These are phyloP conservation scores for Jatropha podagrica DNA, from an alignment of 441 rosid species.

Conservation along the genomic window DNA sequence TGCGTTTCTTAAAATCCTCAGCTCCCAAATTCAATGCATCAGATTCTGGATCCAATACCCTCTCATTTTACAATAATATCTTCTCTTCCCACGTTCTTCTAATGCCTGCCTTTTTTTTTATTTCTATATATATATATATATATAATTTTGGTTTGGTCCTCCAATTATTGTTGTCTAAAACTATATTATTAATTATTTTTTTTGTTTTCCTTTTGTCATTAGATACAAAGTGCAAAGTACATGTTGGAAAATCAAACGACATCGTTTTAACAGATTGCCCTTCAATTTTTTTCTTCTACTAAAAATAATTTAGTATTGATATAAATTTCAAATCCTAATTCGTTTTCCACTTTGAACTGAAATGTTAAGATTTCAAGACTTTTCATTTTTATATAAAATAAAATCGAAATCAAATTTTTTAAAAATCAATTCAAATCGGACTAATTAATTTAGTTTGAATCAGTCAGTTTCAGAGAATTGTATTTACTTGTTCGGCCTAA, in stretches of 20 bases:
- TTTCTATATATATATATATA: neutral
- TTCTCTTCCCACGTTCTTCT: slow-evolving; percentile 20
- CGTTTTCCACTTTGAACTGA: too few species aligned
- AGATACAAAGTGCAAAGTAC: neutral
- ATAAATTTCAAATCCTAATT: too few species aligned
- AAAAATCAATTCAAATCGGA: too few species aligned
- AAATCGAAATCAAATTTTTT: too few species aligned
- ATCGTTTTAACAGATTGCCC: slow-evolving; percentile 10
- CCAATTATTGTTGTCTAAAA: slow-evolving; percentile 25
- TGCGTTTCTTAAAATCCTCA: neutral
- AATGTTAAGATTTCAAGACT: too few species aligned
- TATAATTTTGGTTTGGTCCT: neutral
- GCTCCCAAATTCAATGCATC: slow-evolving; percentile 33
- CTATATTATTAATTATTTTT: neutral
- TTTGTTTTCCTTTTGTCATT: neutral
- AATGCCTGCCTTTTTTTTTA: neutral
- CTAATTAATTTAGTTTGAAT: too few species aligned
- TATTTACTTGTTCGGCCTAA: too few species aligned
- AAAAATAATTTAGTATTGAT: too few species aligned
- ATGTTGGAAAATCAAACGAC: slow-evolving; percentile 11
- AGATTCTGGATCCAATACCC: slow-evolving; percentile 35
- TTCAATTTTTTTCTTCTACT: neutral
- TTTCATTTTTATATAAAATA: too few species aligned
- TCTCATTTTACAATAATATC: slow-evolving; percentile 28
- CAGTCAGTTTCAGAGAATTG: too few species aligned